Conservation (phyloP, 2,329 filamentous ascomycete species). For the Talaromyces piceae region DNA sequence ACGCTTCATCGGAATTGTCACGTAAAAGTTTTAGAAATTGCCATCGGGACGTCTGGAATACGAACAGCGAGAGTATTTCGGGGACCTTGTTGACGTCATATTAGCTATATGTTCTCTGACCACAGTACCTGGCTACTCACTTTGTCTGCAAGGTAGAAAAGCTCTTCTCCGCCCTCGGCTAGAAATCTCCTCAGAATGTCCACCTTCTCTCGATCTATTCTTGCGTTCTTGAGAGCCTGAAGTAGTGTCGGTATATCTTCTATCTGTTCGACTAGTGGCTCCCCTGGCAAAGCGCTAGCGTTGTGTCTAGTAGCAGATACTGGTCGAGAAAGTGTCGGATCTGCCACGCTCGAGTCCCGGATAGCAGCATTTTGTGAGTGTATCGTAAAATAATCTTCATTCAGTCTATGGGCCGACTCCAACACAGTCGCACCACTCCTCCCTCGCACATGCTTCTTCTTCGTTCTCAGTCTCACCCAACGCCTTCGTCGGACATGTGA, state of each 20-base stretch:
- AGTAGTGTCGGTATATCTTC: constrained; percentile 63
- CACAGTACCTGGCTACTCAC: constrained; percentile 23
- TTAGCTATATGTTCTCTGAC: constrained; percentile 1
- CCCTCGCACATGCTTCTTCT: constrained; percentile 39
- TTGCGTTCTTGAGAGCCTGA: constrained; percentile 56
- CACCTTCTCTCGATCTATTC: constrained; percentile 87
- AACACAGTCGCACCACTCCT: constrained; percentile 22
- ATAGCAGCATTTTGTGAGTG: constrained; percentile 46
- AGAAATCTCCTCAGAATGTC: constrained; percentile 76
- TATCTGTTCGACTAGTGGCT: constrained; percentile 46
- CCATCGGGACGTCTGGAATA: constrained; percentile 82
- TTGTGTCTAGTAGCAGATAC: constrained; percentile 28
- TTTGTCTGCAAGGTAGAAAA: constrained; percentile 63
- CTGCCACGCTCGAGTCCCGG: constrained; percentile 31
- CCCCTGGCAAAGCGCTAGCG: constrained; percentile 39
- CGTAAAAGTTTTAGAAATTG: constrained; percentile 66
- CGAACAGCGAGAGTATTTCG: constrained; percentile 74
- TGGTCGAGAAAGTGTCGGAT: constrained; percentile 14
- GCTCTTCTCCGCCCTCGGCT: constrained; percentile 65
- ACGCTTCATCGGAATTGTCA: constrained; percentile 49
- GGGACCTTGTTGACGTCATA: constrained; percentile 56
- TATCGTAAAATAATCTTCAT: constrained; percentile 72
- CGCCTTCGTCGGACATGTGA: constrained; percentile 85
- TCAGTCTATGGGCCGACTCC: constrained; percentile 55
- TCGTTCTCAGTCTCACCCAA: constrained; percentile 77